Evolutionary conservation across 257 asterid genomes (phyloP), one percentile per base, ranked within the genome.

Genomic region (Rauvolfia tetraphylla): DNA sequence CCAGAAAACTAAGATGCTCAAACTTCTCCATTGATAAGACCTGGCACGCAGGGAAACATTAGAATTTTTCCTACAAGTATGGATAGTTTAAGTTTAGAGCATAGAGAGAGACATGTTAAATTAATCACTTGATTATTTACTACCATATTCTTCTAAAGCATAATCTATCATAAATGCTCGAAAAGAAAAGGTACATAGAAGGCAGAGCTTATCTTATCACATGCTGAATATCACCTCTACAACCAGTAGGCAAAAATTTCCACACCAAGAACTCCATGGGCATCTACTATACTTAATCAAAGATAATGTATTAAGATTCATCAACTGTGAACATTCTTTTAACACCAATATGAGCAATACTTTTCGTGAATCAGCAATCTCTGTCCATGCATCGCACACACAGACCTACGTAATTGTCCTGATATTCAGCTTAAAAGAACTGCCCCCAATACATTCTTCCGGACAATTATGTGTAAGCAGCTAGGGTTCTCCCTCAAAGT

Each of bases 1-100:
- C 76, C 84, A 90, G 83, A 84, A 92, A 92, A 4, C 95, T 90
- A 76, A 94, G 92, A 83, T 89, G 97, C 81, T 90, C 93, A 71
- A 92, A 88, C 82, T 83, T 89, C 79, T 89, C 97, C 91, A 94
- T 86, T 44, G 97, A 85, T 82, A 94, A 76, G 70, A 92, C 91
- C 98, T 94, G 87, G 76, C 76, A 65, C 74, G 71, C 51, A n/a
- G 25, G 78, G 51, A 44, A 7, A 51, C 53, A 79, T 75, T 76
- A 68, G 83, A 79, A 76, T 25, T 79, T 54, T 71, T 61, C 67
- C 66, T 33, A 38, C 48, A 68, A 57, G 3, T 13, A 39, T 20
- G 18, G 11, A 22, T 9, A 46, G 7, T 38, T n/a, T 7, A 31
- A 65, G 14, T 33, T 53, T 11, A 56, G 75, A 39, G 33, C 72